A percentile compares a stretch with the other conserved stretches of the same genome.
Conservation (phyloP, 208 protist species). For the Porcisia deanei region DNA sequence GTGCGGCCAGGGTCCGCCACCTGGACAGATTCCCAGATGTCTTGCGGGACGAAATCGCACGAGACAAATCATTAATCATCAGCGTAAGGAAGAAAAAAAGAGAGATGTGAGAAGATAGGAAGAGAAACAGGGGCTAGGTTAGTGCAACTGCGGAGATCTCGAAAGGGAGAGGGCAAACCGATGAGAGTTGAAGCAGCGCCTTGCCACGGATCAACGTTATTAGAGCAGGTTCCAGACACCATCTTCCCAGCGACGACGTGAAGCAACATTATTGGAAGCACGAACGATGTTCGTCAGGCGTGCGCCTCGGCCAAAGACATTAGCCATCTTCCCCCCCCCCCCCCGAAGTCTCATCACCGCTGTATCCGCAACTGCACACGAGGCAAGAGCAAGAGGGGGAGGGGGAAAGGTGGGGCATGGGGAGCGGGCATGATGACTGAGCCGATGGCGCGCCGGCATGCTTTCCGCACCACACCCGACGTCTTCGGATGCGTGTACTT, state of each 20-base stretch:
- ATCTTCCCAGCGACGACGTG: too few species aligned
- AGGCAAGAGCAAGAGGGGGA: not conserved
- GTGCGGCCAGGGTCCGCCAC: too few species aligned
- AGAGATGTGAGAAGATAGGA: slow-evolving; percentile 15
- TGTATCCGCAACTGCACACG: not conserved
- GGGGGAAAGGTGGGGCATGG: not conserved
- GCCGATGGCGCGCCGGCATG: not conserved
- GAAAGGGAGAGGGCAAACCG: too few species aligned
- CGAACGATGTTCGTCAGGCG: not conserved
- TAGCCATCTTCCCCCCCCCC: not conserved
- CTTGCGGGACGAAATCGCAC: too few species aligned
- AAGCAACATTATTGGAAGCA: not conserved
- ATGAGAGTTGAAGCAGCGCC: too few species aligned
- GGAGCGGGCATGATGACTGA: not conserved
- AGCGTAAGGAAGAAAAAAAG: not conserved
- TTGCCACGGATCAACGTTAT: too few species aligned
- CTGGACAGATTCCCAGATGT: too few species aligned
- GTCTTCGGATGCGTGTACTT: not conserved
- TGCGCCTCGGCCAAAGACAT: too few species aligned
- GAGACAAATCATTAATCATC: too few species aligned
- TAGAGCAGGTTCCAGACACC: too few species aligned
- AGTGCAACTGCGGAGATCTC: too few species aligned
- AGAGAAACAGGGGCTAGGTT: not conserved
- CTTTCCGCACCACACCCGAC: too few species aligned
- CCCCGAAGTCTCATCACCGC: not conserved